Percentiles rank a stretch among this genome's conserved stretches.
Conservation (phyloP, 768 basidiomycete species). For the Kondoa subrosea region DNA sequence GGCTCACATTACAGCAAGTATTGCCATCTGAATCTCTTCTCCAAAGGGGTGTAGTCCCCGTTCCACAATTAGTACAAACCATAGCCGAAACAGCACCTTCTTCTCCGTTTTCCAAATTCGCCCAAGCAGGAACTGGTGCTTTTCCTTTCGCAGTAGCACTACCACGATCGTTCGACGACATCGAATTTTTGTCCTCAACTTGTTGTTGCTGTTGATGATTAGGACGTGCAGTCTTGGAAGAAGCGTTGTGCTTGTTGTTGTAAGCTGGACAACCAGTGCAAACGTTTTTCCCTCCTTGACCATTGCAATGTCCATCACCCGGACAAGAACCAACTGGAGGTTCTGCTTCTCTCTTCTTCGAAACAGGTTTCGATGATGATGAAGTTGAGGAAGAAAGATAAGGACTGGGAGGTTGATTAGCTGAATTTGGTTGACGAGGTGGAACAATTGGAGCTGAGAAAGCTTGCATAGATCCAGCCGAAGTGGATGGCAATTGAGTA, state of each 20-base stretch:
- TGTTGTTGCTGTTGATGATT: not conserved
- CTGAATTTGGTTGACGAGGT: constrained; percentile 1
- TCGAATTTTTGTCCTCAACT: not conserved
- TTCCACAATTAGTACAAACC: constrained; percentile 29
- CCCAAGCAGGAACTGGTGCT: not conserved
- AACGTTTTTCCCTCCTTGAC: constrained; percentile 79
- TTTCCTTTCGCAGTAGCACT: constrained; percentile 13
- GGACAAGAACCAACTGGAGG: constrained; percentile 57
- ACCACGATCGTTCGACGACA: constrained; percentile 9
- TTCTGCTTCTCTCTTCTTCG: constrained; percentile 26
- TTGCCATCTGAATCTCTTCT: constrained; percentile 37
- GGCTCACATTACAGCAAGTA: constrained; percentile 39
- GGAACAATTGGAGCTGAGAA: not conserved
- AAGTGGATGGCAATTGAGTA: too few species aligned
- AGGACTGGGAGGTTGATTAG: constrained; percentile 31
- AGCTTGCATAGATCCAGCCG: not conserved
- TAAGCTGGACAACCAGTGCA: constrained; percentile 93
- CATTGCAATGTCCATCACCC: constrained; percentile 93
- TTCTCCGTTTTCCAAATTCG: not conserved
- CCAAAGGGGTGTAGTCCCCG: constrained; percentile 37
- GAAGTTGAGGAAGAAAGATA: constrained; percentile 24
- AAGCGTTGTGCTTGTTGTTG: constrained; percentile 56
- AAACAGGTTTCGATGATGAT: constrained; percentile 23
- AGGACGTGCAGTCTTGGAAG: constrained; percentile 23
- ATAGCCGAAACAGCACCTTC: constrained; percentile 20